These are phyloP conservation scores for Alloascoidea hylecoeti DNA, from an alignment of 805 yeast genomes.

Conservation along the genomic window DNA sequence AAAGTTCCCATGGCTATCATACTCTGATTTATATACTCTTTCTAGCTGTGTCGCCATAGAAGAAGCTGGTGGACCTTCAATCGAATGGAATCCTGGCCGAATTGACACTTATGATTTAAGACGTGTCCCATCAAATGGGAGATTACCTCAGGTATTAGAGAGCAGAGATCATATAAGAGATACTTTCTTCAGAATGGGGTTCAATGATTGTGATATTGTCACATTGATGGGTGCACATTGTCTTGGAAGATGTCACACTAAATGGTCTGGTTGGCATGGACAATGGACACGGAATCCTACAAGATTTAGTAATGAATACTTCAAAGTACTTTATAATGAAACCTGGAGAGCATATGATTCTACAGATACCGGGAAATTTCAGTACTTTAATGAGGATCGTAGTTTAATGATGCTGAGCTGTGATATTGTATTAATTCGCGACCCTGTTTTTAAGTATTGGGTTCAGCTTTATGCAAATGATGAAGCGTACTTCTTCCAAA, in stretches of 20 bases:
- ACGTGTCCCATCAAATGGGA: constrained; percentile 31
- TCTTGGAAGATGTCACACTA: constrained; percentile 31
- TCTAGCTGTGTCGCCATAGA: constrained; percentile 38
- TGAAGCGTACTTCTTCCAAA: constrained; percentile 18
- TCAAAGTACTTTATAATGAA: constrained; percentile 21
- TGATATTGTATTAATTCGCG: constrained; percentile 26
- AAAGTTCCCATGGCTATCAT: constrained; percentile 28
- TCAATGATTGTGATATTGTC: constrained; percentile 31
- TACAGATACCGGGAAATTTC: constrained; percentile 18
- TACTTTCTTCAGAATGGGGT: constrained; percentile 32
- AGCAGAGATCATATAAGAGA: constrained; percentile 29
- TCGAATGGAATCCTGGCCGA: constrained; percentile 54
- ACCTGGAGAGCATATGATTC: constrained; percentile 22
- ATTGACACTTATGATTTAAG: constrained; percentile 36
- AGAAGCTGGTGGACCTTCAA: constrained; percentile 34
- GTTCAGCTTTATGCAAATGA: constrained; percentile 26
- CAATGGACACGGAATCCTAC: constrained; percentile 29
- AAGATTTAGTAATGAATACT: constrained; percentile 30
- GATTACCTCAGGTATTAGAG: constrained; percentile 34
- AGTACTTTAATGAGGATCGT: constrained; percentile 8
- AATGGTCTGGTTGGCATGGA: constrained; percentile 33
- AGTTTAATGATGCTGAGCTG: constrained; percentile 31
- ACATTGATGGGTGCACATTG: constrained; percentile 33
- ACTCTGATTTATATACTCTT: constrained; percentile 37
- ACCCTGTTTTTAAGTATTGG: constrained; percentile 21